Conservation (phyloP, 2,329 filamentous ascomycete genomes). For the Mycosphaerella sp. region DNA sequence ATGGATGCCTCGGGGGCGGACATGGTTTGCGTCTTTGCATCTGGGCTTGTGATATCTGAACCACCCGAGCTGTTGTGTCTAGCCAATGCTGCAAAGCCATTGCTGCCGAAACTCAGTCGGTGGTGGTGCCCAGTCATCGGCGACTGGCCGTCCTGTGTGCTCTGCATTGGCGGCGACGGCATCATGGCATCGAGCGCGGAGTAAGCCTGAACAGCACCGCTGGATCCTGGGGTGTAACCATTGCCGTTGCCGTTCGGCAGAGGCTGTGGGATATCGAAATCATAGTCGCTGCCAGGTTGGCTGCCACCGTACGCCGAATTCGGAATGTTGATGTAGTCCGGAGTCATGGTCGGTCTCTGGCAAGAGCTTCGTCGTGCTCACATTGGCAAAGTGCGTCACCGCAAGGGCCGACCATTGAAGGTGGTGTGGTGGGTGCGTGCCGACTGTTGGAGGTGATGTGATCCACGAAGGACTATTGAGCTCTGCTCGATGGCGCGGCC, state of each 20-base stretch:
- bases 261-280: conserved; percentile 25
- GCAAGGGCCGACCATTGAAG: not conserved
- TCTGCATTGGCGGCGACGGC: conserved; percentile 15
- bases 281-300: conserved; percentile 29
- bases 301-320: conserved; percentile 26
- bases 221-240: conserved; percentile 18
- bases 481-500: no score
- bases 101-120: conserved; percentile 31
- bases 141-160: conserved; percentile 15
- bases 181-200: conserved; percentile 17
- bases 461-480: no score
- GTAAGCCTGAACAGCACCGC: conserved; percentile 12
- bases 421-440: not conserved
- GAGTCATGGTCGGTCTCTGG: conserved; percentile 4
- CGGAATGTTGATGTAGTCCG: conserved; percentile 23
- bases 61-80: conserved; percentile 26
- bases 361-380: not conserved
- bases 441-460: no score
- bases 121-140: conserved; percentile 23
- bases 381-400: conserved; percentile 2
- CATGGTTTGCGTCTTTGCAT: conserved; percentile 2
- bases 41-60: conserved; percentile 31
- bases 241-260: conserved; percentile 19
- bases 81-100: conserved; percentile 19
- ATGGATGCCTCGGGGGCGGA: not conserved